Evolutionary conservation across 2,329 filamentous ascomycete genomes (phyloP).

Genomic region (Claviceps capensis): DNA sequence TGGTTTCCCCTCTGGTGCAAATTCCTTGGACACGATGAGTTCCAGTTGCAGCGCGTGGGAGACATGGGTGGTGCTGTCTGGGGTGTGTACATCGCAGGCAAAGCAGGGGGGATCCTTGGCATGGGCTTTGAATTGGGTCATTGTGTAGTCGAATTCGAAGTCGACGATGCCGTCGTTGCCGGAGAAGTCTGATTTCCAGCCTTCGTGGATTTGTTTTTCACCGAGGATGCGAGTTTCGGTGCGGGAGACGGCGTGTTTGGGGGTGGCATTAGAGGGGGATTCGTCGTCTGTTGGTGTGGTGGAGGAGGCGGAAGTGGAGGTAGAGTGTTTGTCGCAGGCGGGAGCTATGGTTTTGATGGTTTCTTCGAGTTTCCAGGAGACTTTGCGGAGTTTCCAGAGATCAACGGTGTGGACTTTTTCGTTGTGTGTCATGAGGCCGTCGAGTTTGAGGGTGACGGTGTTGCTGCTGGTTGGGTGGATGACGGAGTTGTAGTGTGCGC

Average conservation of each 20-base stretch:
- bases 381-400: slow-evolving; percentile 77
- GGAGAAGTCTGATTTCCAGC: slow-evolving; percentile 69
- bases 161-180: slow-evolving; percentile 48
- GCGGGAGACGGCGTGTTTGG: slow-evolving; percentile 56
- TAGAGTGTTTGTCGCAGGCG: slow-evolving; percentile 63
- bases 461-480: slow-evolving; percentile 79
- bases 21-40: slow-evolving; percentile 89
- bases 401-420: slow-evolving; percentile 56
- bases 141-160: slow-evolving; percentile 32
- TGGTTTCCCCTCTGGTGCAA: slow-evolving; percentile 55
- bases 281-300: slow-evolving; percentile 9
- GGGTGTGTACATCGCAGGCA: slow-evolving; percentile 63
- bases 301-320: slow-evolving; percentile 18
- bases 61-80: slow-evolving; percentile 57
- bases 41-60: slow-evolving; percentile 81
- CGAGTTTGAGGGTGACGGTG: slow-evolving; percentile 64
- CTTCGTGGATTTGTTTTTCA: slow-evolving; percentile 65
- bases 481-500: slow-evolving; percentile 67
- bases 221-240: slow-evolving; percentile 66
- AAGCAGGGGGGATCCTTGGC: slow-evolving; percentile 44
- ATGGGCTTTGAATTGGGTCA: slow-evolving; percentile 29
- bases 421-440: slow-evolving; percentile 67
- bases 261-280: slow-evolving; percentile 4
- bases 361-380: slow-evolving; percentile 90
- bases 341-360: slow-evolving; percentile 65